phyloP scores from a whole-genome alignment of 495 filamentous ascomycete species.

The Xylaria cubensis region DNA sequence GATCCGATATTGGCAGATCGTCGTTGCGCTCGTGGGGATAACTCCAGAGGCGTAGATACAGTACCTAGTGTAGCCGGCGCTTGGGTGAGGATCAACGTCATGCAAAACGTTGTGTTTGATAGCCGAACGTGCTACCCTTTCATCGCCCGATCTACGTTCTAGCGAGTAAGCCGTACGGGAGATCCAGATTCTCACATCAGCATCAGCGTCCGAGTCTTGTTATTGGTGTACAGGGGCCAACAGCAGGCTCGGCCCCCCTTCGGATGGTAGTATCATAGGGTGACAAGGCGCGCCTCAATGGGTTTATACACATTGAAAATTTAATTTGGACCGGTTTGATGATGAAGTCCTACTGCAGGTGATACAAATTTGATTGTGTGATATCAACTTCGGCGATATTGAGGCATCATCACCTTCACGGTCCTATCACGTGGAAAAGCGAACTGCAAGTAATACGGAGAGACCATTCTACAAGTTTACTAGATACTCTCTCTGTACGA shows the following conservation, averaged over 20 bases:
- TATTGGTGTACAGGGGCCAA: constrained; percentile 19
- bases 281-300: constrained; percentile 14
- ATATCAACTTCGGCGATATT: constrained; percentile 22
- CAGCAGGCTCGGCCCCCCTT: constrained; percentile 10
- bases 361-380: constrained; percentile 25
- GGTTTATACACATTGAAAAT: constrained; percentile 4
- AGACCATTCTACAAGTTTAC: constrained; percentile 4
- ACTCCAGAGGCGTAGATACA: not conserved
- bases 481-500: not conserved
- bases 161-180: constrained; percentile 19
- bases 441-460: constrained; percentile 26
- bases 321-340: constrained; percentile 10
- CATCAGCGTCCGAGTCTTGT: constrained; percentile 11
- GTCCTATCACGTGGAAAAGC: constrained; percentile 27
- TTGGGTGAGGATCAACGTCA: constrained; percentile 16
- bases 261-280: constrained; percentile 13
- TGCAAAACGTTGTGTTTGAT: constrained; percentile 25
- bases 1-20: constrained; percentile 12
- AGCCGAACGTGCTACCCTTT: constrained; percentile 25
- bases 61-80: not conserved
- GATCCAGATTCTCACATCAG: constrained; percentile 27
- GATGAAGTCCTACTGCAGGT: constrained; percentile 24
- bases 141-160: constrained; percentile 24
- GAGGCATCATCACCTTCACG: not conserved
- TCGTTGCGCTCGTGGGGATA: not conserved